Evolutionary conservation across 2,329 filamentous ascomycete species (phyloP).

Genomic region (Gnomoniopsis smithogilvyi): DNA sequence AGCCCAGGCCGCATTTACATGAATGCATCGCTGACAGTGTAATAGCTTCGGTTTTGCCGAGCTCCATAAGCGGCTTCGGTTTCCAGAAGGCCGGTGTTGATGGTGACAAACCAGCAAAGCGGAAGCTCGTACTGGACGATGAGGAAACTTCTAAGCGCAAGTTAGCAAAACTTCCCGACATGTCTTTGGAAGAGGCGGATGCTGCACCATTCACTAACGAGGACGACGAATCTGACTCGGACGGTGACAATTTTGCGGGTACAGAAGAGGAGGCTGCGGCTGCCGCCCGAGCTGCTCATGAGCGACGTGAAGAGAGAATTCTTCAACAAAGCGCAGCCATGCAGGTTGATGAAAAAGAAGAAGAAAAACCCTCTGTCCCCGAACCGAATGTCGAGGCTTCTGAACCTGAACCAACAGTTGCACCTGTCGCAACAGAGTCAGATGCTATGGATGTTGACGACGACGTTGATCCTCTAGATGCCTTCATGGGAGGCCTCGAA

Average conservation of each 20-base stretch:
- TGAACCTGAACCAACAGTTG: conserved; percentile 12
- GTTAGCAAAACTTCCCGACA: conserved; percentile 82
- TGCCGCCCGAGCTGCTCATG: conserved; percentile 79
- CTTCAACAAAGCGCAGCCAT: conserved; percentile 45
- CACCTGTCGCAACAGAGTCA: conserved; percentile 16
- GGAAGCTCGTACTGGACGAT: conserved; percentile 80
- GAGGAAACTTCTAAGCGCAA: conserved; percentile 85
- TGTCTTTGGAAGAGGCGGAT: conserved; percentile 62
- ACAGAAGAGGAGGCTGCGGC: conserved; percentile 87
- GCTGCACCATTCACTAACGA: conserved; percentile 59
- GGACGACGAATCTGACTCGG: conserved; percentile 61
- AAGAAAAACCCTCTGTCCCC: conserved; percentile 19
- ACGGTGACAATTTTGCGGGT: conserved; percentile 72
- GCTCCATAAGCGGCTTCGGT: conserved; percentile 77
- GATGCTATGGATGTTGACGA: conserved; percentile 63
- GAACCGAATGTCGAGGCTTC: conserved; percentile 22
- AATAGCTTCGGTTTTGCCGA: conserved; percentile 52
- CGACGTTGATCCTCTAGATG: conserved; percentile 84
- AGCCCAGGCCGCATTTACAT: no score
- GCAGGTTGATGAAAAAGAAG: conserved; percentile 39
- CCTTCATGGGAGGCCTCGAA: conserved; percentile 81
- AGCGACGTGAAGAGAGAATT: conserved; percentile 71
- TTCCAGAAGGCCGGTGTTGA: conserved; percentile 68
- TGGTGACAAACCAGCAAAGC: conserved; percentile 65
- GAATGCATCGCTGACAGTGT: not conserved